Conservation (phyloP, 352 stramenopile species). For the Sclerospora graminicola region DNA sequence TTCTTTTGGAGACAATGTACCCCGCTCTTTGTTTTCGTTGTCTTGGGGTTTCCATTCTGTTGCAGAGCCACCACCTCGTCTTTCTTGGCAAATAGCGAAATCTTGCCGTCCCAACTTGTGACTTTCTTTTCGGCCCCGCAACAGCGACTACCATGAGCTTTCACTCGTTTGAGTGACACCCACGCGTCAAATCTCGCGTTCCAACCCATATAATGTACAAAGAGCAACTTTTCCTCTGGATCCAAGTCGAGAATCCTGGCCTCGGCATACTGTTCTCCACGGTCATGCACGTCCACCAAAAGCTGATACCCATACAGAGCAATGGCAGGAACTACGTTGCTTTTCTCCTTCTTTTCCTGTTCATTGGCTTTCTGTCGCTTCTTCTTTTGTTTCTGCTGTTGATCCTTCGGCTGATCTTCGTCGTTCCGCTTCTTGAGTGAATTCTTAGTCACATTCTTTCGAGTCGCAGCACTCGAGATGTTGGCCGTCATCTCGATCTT, state of each 20-base stretch:
- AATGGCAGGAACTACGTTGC: not conserved
- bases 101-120: slow-evolving; percentile 43
- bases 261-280: slow-evolving; percentile 44
- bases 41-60: slow-evolving; percentile 3
- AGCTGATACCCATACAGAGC: slow-evolving; percentile 28
- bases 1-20: slow-evolving; percentile 2
- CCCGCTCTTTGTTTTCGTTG: slow-evolving; percentile 6
- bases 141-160: slow-evolving; percentile 37
- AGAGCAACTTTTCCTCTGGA: slow-evolving; percentile 21
- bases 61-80: slow-evolving; percentile 3
- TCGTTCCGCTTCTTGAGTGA: slow-evolving; percentile 10
- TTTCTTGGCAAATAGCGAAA: slow-evolving; percentile 25
- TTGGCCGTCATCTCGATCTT: slow-evolving; percentile 12
- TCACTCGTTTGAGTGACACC: slow-evolving; percentile 31
- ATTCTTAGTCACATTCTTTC: not conserved
- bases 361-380: slow-evolving; percentile 12
- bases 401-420: slow-evolving; percentile 11
- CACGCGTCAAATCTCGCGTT: slow-evolving; percentile 65
- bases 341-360: not conserved
- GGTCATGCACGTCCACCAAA: slow-evolving; percentile 50
- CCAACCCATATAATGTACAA: slow-evolving; percentile 72
- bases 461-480: not conserved
- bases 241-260: slow-evolving; percentile 49
- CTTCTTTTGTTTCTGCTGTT: slow-evolving; percentile 13
- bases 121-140: slow-evolving; percentile 16